Conservation (phyloP, 2,329 filamentous ascomycete species). For the Clathrospora elynae region DNA sequence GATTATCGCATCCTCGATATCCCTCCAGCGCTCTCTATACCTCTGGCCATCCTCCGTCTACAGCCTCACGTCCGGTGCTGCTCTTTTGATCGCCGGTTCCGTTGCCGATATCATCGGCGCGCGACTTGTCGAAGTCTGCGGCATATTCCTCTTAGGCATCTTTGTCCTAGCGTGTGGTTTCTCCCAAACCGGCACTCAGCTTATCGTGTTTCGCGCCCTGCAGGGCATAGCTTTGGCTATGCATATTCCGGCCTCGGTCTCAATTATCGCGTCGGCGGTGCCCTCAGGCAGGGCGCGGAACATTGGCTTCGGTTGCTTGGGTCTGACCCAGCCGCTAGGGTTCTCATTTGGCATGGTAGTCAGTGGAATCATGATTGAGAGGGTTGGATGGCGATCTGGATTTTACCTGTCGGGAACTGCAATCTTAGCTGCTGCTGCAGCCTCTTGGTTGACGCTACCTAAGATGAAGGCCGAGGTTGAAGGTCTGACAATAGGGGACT, state of each 20-base stretch:
- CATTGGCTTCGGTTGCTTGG: conserved; percentile 49
- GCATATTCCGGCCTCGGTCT: conserved; percentile 55
- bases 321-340: conserved; percentile 55
- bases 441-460: conserved; percentile 38
- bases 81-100: conserved; percentile 57
- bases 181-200: conserved; percentile 51
- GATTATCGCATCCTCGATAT: conserved; percentile 44
- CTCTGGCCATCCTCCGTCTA: conserved; percentile 45
- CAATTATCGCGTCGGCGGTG: conserved; percentile 49
- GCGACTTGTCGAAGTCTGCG: conserved; percentile 52
- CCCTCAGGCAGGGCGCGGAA: conserved; percentile 34
- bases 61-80: conserved; percentile 54
- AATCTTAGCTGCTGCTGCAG: conserved; percentile 44
- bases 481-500: not conserved
- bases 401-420: conserved; percentile 50
- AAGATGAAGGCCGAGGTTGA: conserved; percentile 18
- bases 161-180: conserved; percentile 56
- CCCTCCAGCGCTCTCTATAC: conserved; percentile 38
- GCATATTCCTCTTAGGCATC: conserved; percentile 48
- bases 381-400: conserved; percentile 55
- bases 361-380: conserved; percentile 56
- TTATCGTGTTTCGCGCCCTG: conserved; percentile 52
- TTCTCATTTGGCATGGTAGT: conserved; percentile 59
- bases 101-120: conserved; percentile 58
- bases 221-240: conserved; percentile 56